Evolutionary conservation across 1,284 basidiomycete genomes (phyloP).

Genomic region (Trametes versicolor): DNA sequence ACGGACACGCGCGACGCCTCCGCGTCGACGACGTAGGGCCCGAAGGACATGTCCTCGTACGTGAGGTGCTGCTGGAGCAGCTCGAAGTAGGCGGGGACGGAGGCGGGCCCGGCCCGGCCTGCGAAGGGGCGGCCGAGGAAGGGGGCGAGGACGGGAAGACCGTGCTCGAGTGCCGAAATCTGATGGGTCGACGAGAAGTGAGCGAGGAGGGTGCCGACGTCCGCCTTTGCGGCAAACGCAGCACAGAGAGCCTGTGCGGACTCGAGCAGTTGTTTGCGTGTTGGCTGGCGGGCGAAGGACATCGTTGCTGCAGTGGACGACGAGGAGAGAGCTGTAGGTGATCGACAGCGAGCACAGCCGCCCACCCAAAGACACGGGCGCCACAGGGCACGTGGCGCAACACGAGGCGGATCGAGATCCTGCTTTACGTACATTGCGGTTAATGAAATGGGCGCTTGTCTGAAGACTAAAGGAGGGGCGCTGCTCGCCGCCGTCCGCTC

Average conservation of each 20-base stretch:
- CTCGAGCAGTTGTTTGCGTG: conserved; percentile 48
- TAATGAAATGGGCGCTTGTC: conserved; percentile 29
- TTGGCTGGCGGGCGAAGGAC: conserved; percentile 23
- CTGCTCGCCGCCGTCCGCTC: conserved; percentile 6
- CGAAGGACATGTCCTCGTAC: conserved; percentile 54
- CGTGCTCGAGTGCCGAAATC: conserved; percentile 63
- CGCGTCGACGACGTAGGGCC: conserved; percentile 53
- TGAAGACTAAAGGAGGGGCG: conserved; percentile 12
- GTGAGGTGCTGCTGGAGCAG: conserved; percentile 55
- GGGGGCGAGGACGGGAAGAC: conserved; percentile 62
- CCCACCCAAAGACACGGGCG: conserved; percentile 1
- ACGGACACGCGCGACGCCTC: conserved; percentile 60
- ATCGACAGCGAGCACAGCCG: conserved; percentile 6
- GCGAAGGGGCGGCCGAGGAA: conserved; percentile 64
- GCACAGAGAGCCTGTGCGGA: conserved; percentile 61
- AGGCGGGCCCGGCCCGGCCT: conserved; percentile 49
- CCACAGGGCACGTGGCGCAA: conserved; percentile 15
- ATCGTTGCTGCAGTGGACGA: not conserved
- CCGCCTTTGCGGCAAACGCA: conserved; percentile 58
- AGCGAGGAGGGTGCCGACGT: conserved; percentile 53
- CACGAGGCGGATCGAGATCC: conserved; percentile 29
- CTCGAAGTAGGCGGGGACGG: conserved; percentile 59
- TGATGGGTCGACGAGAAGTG: conserved; percentile 61
- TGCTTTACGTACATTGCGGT: conserved; percentile 28
- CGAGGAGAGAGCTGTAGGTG: not conserved